Base-by-base conservation (phyloP, 2,329 filamentous ascomycete species). In the Xylariaceae sp. region DNA sequence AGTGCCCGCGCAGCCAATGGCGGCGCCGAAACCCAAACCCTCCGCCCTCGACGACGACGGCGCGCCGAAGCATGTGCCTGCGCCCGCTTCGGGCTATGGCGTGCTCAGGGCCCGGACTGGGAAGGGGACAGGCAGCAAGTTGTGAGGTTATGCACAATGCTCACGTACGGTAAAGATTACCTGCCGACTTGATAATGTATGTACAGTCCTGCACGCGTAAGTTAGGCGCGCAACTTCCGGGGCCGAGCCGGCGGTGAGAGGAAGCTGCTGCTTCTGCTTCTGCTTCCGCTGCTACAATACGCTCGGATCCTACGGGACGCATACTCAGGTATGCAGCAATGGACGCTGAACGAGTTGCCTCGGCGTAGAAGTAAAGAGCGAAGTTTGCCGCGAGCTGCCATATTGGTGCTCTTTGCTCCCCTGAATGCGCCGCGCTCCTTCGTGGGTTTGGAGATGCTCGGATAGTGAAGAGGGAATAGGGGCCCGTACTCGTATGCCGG, bases 221-320 rank as follows among this genome's bases (percentile, higher is more conserved):
- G 24, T 28, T 27, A 33, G 16, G 39, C 13, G 31, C 24, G 22
- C 23, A 31, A 33, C 28, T 27, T 5, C 30, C 26, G 40, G 32
- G 39, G 31, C 33, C 32, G 37, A 15, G 35, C 23, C 32, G 31
- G 43, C 43, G 43, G 43, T 45, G 43, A 36, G 27, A 29, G 24
- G 24, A 26, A n/a, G 24, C 24, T 23, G 8, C 12, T 12, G 21
- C 21, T 7, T 7, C 12, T 7, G 12, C 21, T 7, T 23, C 12
- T 12, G 8, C 12, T 23, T 23, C 21, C 21, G 24, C 24, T 5
- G 24, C 15, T n/a, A n/a, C n/a, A n/a, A n/a, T n/a, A n/a, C n/a
- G n/a, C n/a, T n/a, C n/a, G n/a, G n/a, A n/a, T n/a, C n/a, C n/a
- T n/a, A n/a, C n/a, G n/a, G 24, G 12, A 26, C 12, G 5, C 24